Base-by-base conservation (phyloP, 108 stramenopile species). In the Phaeodactylum tricornutum region DNA sequence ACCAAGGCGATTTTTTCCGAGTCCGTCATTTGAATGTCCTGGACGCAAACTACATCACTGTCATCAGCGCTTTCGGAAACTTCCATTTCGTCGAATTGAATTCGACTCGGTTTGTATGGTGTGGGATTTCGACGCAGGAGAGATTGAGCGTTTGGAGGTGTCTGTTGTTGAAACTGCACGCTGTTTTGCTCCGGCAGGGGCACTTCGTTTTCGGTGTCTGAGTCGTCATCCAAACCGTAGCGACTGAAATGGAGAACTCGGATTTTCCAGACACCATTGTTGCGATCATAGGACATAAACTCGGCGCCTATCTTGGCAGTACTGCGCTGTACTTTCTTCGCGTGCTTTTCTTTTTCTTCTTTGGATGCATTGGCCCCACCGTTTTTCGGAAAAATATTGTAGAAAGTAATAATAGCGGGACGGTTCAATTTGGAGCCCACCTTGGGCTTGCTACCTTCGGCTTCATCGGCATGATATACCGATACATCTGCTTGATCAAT, bases 221-320 rank as follows among this genome's bases (percentile, higher is more conserved):
- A 45, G 16, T 74, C 70, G 11, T 66, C 67, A 43, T 93, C 93
- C 48, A 95, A 55, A 3, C 69, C 87, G 51, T 97, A 97, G 35
- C 93, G 87, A 53, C 90, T 92, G 55, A 96, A 98, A 61, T 98
- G 96, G 25, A 59, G 51, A 4, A 92, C 91, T 44, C 75, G 81
- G 49, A 98, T 87, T 49, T 59, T 86, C 96, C 96, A 98, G 6
- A 64, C 63, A 17, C 93, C 93, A 43, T 31, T 61, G 0, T 61
- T 67, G 27, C 59, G 29, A 44, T 95, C 66, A 44, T 87, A 98
- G 42, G 61, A 59, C 48, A 95, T 66, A 27, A 98, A 67, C 50
- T 81, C 74, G 2, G 93, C 93, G 17, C 67, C 87, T 68, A 76
- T 81, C 44, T 71, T 83, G 4, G 0, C 23, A 0, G 76, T 90